Evolutionary conservation across 345 rosid genomes (phyloP).

Genomic region (Gossypium thurberi): DNA sequence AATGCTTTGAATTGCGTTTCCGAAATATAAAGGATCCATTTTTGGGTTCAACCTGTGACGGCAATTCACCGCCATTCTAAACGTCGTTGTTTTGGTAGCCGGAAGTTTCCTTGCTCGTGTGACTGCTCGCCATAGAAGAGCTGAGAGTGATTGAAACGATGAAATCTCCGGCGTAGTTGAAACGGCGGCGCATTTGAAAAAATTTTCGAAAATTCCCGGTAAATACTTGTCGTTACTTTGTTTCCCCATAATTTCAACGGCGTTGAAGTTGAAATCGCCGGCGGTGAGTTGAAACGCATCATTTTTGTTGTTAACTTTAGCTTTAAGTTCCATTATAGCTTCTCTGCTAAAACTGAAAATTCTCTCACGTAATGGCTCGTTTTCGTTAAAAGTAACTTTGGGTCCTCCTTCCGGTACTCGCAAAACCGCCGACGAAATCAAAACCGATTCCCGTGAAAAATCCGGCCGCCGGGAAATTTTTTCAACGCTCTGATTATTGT

Average conservation of each 20-base stretch:
- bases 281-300: background rate
- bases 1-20: conserved; percentile 92
- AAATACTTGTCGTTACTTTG: conserved; percentile 49
- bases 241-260: conserved; percentile 61
- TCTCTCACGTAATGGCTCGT: conserved; percentile 65
- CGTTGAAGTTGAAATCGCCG: conserved; percentile 15
- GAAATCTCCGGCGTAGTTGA: conserved; percentile 53
- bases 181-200: conserved; percentile 28
- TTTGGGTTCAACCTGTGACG: conserved; percentile 69
- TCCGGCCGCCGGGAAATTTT: conserved; percentile 47
- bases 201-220: background rate
- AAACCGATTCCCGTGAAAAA: conserved; percentile 51
- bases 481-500: conserved; percentile 3
- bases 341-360: conserved; percentile 77
- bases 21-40: conserved; percentile 67
- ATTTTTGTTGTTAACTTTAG: conserved; percentile 41
- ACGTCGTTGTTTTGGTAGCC: conserved; percentile 56
- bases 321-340: conserved; percentile 57
- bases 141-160: conserved; percentile 77
- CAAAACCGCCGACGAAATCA: conserved; percentile 68
- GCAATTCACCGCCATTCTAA: conserved; percentile 88
- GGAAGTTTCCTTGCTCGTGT: conserved; percentile 78
- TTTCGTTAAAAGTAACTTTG: conserved; percentile 58
- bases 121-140: conserved; percentile 76
- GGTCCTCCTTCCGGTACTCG: conserved; percentile 69